Evolutionary conservation across 352 stramenopile genomes (phyloP).

Genomic region (Globisporangium abappressorium): DNA sequence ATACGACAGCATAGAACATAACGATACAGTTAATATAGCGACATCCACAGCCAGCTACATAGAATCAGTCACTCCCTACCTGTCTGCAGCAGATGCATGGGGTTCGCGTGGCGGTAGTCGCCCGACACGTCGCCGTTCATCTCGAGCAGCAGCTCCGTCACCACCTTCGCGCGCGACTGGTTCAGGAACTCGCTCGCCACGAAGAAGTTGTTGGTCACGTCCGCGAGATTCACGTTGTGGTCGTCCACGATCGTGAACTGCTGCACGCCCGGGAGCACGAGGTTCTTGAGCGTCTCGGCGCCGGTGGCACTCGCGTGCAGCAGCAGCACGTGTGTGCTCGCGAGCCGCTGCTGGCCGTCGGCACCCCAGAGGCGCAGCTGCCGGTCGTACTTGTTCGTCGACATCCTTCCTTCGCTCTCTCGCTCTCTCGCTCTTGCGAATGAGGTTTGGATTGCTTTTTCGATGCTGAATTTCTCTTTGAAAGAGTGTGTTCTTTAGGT

Average conservation of each 20-base stretch:
- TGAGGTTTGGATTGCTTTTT: background rate
- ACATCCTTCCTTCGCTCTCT: constrained; percentile 8
- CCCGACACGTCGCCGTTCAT: constrained; percentile 95
- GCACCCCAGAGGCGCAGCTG: constrained; percentile 97
- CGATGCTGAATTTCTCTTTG: too few species aligned
- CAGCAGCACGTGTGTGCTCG: constrained; percentile 88
- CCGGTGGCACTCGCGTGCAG: constrained; percentile 90
- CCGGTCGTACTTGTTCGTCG: constrained; percentile 97
- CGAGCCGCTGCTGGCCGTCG: constrained; percentile 90
- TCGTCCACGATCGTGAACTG: constrained; percentile 95
- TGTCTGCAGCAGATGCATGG: constrained; percentile 45
- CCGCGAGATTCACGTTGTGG: constrained; percentile 53
- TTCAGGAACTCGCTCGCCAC: constrained; percentile 54
- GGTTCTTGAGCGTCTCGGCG: constrained; percentile 98
- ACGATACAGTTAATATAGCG: background rate
- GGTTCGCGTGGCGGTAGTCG: constrained; percentile 35
- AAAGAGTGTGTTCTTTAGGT: background rate
- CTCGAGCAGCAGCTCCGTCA: constrained; percentile 87
- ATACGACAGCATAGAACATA: background rate
- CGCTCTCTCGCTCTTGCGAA: background rate
- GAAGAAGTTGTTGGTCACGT: constrained; percentile 95
- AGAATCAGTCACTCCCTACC: constrained; percentile 8
- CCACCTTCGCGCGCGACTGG: constrained; percentile 73
- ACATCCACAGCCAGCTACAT: background rate
- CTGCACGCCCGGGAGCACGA: constrained; percentile 89